These are phyloP conservation scores for Epichloe sylvatica DNA, from an alignment of 2,329 filamentous ascomycete genomes.

Conservation along the genomic window DNA sequence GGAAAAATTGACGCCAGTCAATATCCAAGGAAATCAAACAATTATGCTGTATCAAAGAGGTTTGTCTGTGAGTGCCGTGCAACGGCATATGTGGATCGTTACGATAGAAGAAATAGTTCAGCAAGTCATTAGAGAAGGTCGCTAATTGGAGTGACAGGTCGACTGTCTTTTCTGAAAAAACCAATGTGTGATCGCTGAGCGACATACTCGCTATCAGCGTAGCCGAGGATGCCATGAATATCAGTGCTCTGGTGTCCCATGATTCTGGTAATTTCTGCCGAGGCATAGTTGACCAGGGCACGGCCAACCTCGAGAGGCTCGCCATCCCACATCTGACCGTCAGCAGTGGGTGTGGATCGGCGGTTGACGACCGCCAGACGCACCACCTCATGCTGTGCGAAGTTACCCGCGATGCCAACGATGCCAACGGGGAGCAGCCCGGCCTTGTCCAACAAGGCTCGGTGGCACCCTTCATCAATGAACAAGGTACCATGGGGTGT, in stretches of 20 bases:
- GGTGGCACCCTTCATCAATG: slow-evolving; percentile 80
- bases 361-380: slow-evolving; percentile 67
- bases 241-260: slow-evolving; percentile 72
- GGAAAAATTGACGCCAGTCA: background rate
- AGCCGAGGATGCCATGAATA: slow-evolving; percentile 69
- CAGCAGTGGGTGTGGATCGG: slow-evolving; percentile 23
- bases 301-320: slow-evolving; percentile 63
- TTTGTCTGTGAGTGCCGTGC: background rate
- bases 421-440: slow-evolving; percentile 85
- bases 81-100: background rate
- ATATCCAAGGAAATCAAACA: background rate
- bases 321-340: slow-evolving; percentile 36
- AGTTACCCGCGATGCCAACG: slow-evolving; percentile 74
- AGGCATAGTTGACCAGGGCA: slow-evolving; percentile 86
- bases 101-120: background rate
- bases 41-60: background rate
- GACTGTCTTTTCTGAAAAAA: slow-evolving; percentile 45
- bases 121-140: slow-evolving; percentile 6
- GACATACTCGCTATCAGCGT: slow-evolving; percentile 90
- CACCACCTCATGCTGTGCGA: slow-evolving; percentile 86
- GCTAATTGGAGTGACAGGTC: slow-evolving; percentile 35
- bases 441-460: slow-evolving; percentile 68
- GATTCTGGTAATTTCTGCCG: slow-evolving; percentile 68
- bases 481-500: slow-evolving; percentile 81
- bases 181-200: slow-evolving; percentile 79